Evolutionary conservation across 495 filamentous ascomycete species (phyloP).

Genomic region (Hamigera avellanea): DNA sequence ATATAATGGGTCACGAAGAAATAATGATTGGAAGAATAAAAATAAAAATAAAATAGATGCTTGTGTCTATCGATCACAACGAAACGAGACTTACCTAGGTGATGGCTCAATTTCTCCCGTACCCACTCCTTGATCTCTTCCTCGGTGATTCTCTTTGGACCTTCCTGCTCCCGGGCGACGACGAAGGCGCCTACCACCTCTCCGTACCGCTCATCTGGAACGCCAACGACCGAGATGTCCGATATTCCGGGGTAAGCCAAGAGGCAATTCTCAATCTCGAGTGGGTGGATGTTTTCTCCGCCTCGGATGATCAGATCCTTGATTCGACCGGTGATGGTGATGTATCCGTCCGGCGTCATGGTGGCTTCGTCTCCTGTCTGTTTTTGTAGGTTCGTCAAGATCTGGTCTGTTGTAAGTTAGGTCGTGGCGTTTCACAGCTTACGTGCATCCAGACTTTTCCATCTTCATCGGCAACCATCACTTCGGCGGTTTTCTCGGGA

Average conservation of each 20-base stretch:
- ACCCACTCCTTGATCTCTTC: slow-evolving; percentile 66
- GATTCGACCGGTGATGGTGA: slow-evolving; percentile 64
- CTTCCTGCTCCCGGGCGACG: slow-evolving; percentile 27
- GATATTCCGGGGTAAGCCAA: slow-evolving; percentile 53
- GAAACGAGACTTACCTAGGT: slow-evolving; percentile 45
- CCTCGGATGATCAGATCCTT: slow-evolving; percentile 92
- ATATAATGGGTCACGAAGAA: background rate
- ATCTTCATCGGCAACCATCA: slow-evolving; percentile 47
- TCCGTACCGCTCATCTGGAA: slow-evolving; percentile 75
- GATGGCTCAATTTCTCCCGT: slow-evolving; percentile 52
- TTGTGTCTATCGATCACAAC: too few relatives aligned
- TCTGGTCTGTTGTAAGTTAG: slow-evolving; percentile 5
- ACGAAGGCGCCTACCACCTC: slow-evolving; percentile 83
- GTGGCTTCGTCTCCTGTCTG: slow-evolving; percentile 83
- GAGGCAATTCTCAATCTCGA: slow-evolving; percentile 90
- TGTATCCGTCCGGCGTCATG: slow-evolving; percentile 59
- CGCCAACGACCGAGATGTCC: slow-evolving; percentile 72
- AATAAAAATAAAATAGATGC: background rate
- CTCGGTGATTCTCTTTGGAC: slow-evolving; percentile 5
- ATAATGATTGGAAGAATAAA: background rate
- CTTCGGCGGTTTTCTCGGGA: slow-evolving; percentile 54
- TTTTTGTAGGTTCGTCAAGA: background rate
- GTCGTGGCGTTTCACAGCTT: slow-evolving; percentile 10
- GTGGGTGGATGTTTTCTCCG: slow-evolving; percentile 92
- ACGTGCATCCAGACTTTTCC: slow-evolving; percentile 63